A percentile compares a stretch with the other conserved stretches of the same genome.
phyloP scores from a whole-genome alignment of 1,284 basidiomycete species.

The Apiotrichum sp. region DNA sequence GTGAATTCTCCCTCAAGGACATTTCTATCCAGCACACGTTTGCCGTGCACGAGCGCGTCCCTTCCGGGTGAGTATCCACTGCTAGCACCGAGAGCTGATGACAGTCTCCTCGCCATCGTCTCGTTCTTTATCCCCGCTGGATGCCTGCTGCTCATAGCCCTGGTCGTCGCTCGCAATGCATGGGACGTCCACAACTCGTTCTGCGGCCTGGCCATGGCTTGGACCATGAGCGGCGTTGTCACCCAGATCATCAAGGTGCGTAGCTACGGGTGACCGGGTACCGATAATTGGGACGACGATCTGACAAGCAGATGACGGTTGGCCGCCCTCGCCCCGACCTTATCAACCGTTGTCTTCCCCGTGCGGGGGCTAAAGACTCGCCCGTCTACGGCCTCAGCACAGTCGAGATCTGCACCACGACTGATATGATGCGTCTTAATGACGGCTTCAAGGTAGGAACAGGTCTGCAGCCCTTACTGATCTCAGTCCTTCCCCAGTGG shows the following conservation, averaged over 20 bases:
- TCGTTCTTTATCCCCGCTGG: slow-evolving; percentile 62
- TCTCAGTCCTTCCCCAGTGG: slow-evolving; percentile 71
- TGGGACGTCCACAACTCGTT: slow-evolving; percentile 84
- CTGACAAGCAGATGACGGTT: slow-evolving; percentile 49
- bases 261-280: not conserved
- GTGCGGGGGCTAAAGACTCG: slow-evolving; percentile 56
- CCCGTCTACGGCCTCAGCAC: slow-evolving; percentile 68
- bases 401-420: slow-evolving; percentile 71
- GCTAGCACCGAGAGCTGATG: not conserved
- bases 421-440: slow-evolving; percentile 55
- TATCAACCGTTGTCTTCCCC: slow-evolving; percentile 75
- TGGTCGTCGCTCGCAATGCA: slow-evolving; percentile 64
- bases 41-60: slow-evolving; percentile 76
- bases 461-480: too few species aligned
- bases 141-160: slow-evolving; percentile 62
- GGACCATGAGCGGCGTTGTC: slow-evolving; percentile 68
- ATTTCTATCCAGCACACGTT: slow-evolving; percentile 63
- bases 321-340: slow-evolving; percentile 84
- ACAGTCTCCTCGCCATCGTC: slow-evolving; percentile 59
- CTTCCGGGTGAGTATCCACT: slow-evolving; percentile 50
- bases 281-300: not conserved
- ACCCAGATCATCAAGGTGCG: slow-evolving; percentile 76
- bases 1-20: slow-evolving; percentile 76
- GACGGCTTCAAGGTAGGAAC: slow-evolving; percentile 67
- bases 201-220: slow-evolving; percentile 64